Percentiles rank a stretch among this genome's conserved stretches.
Conservation (phyloP, 1,139 yeast species). For the Williopsis jadinii region DNA sequence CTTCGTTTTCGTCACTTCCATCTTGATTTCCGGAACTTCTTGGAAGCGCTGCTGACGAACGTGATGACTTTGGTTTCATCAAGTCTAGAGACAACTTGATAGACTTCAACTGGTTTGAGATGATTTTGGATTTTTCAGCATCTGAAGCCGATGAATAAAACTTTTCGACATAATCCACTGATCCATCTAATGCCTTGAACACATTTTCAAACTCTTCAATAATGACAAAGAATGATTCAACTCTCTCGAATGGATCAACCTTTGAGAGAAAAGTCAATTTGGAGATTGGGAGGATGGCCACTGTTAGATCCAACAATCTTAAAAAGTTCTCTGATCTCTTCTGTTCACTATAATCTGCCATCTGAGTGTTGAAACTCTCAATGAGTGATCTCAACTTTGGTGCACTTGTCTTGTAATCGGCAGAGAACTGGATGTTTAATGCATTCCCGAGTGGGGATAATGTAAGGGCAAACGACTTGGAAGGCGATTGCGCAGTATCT, state of each 20-base stretch:
- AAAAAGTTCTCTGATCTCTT: constrained; percentile 24
- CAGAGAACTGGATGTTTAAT: constrained; percentile 42
- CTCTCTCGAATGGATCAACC: constrained; percentile 30
- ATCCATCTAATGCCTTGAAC: constrained; percentile 25
- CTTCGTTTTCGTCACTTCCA: constrained; percentile 35
- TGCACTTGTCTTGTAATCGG: constrained; percentile 22
- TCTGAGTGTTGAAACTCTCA: constrained; percentile 15
- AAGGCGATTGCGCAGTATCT: constrained; percentile 16
- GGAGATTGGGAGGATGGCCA: constrained; percentile 52
- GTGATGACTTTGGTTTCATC: constrained; percentile 25
- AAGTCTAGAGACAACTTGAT: constrained; percentile 50
- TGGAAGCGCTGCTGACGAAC: constrained; percentile 5
- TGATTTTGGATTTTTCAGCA: constrained; percentile 49
- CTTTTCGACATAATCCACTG: constrained; percentile 30
- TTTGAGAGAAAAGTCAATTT: constrained; percentile 37
- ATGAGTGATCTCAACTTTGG: constrained; percentile 21
- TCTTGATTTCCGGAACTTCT: constrained; percentile 18
- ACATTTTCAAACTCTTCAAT: constrained; percentile 30
- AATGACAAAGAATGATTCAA: constrained; percentile 29
- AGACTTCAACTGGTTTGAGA: constrained; percentile 54
- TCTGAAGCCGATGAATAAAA: constrained; percentile 43
- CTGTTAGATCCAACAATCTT: constrained; percentile 44
- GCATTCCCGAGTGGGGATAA: constrained; percentile 59
- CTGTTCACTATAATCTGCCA: constrained; percentile 8
- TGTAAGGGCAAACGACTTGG: constrained; percentile 33